phyloP scores from a whole-genome alignment of 106 monocot species.

The Dendrobium catenatum region DNA sequence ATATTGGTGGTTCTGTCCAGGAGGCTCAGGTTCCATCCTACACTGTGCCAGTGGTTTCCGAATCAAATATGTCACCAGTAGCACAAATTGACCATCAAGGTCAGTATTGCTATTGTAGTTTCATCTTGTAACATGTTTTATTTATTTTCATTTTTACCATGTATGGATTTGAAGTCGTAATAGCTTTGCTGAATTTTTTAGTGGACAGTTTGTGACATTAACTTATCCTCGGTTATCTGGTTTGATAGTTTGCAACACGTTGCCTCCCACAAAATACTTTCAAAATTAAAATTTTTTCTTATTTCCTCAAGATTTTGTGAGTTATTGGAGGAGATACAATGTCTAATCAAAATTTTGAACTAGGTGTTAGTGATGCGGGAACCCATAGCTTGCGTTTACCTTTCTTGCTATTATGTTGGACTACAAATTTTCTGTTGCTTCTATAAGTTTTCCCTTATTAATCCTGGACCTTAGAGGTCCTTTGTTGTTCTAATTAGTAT shows the following conservation, averaged over 20 bases:
- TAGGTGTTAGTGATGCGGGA: not conserved
- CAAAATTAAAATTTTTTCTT: not conserved
- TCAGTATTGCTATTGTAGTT: constrained; percentile 17
- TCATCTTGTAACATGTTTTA: not conserved
- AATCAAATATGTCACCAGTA: constrained; percentile 6
- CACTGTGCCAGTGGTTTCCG: constrained; percentile 6
- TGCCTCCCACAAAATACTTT: not conserved
- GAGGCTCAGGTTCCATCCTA: constrained; percentile 6
- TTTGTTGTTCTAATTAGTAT: too few species aligned
- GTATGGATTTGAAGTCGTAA: not conserved
- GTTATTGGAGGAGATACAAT: not conserved
- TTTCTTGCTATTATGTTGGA: not conserved
- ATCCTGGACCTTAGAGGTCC: too few species aligned
- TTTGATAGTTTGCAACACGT: not conserved
- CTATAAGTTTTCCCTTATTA: too few species aligned
- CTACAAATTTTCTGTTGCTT: too few species aligned
- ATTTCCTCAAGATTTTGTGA: not conserved
- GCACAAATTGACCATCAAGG: constrained; percentile 23
- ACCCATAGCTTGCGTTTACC: not conserved
- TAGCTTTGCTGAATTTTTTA: not conserved
- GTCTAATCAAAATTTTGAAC: not conserved
- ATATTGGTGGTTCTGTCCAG: constrained; percentile 3
- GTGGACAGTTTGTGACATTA: not conserved
- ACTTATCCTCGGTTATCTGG: not conserved
- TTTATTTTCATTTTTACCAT: not conserved